Percentiles rank a stretch among this genome's conserved stretches.
Evolutionary conservation across 1,284 basidiomycete species (phyloP).

Genomic region (Sanguinoderma infundibulare): DNA sequence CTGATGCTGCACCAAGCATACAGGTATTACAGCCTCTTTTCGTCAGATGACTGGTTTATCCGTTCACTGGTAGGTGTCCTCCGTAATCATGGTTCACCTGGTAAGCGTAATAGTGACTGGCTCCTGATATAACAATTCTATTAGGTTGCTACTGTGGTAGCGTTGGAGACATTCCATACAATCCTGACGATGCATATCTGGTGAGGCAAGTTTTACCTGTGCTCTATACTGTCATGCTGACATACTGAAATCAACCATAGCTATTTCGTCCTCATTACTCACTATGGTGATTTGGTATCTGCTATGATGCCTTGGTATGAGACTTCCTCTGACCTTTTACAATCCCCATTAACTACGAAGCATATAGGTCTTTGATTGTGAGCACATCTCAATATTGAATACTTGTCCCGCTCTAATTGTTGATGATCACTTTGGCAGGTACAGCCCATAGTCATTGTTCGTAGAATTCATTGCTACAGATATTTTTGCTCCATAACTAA

Average conservation of each 20-base stretch:
- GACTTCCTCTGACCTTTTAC: too few relatives aligned
- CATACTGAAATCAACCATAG: background rate
- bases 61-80: conserved; percentile 1
- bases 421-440: background rate
- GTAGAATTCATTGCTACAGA: background rate
- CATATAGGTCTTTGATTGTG: conserved; percentile 7
- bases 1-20: conserved; percentile 10
- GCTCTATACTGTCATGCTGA: background rate
- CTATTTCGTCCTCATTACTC: conserved; percentile 2
- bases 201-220: background rate
- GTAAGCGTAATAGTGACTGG: too few relatives aligned
- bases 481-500: background rate
- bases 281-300: background rate
- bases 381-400: background rate
- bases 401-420: background rate
- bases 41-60: conserved; percentile 4
- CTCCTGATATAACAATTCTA: background rate
- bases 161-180: conserved; percentile 4
- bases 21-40: conserved; percentile 5
- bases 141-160: conserved; percentile 4
- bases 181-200: conserved; percentile 11
- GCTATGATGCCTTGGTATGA: too few relatives aligned
- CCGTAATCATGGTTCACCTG: background rate
- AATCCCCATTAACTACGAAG: background rate
- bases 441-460: conserved; percentile 7